phyloP scores from a whole-genome alignment of 768 basidiomycete genomes.

The Heimioporus sp. region DNA sequence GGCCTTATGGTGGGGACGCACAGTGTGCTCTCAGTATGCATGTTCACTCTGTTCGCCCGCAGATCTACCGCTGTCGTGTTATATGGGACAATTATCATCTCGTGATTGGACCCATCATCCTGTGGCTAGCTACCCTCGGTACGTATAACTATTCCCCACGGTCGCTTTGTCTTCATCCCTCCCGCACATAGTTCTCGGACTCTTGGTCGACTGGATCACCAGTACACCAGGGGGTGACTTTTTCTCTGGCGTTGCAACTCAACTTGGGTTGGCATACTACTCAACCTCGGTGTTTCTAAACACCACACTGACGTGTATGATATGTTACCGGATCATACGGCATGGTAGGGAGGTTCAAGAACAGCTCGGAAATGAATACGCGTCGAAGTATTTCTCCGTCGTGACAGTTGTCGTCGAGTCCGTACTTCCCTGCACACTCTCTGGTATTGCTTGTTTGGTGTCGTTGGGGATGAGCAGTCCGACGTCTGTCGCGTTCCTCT shows the following conservation, averaged over 20 bases:
- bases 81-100: slow-evolving; percentile 26
- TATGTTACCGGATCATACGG: slow-evolving; percentile 17
- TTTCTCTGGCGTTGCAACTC: slow-evolving; percentile 8
- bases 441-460: slow-evolving; percentile 3
- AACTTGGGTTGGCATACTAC: slow-evolving; percentile 21
- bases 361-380: slow-evolving; percentile 15
- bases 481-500: neutral
- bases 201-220: slow-evolving; percentile 7
- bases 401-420: slow-evolving; percentile 20
- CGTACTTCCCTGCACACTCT: slow-evolving; percentile 22
- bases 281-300: slow-evolving; percentile 16
- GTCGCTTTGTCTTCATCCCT: neutral
- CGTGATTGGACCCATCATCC: slow-evolving; percentile 12
- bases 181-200: slow-evolving; percentile 14
- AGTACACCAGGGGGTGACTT: slow-evolving; percentile 18
- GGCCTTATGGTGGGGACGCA: slow-evolving; percentile 24
- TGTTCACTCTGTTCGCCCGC: slow-evolving; percentile 11
- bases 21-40: neutral
- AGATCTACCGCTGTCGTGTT: slow-evolving; percentile 41
- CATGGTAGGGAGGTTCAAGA: slow-evolving; percentile 4
- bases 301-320: slow-evolving; percentile 17
- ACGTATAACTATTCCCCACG: neutral
- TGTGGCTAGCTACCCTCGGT: slow-evolving; percentile 26
- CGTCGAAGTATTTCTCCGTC: slow-evolving; percentile 14
- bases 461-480: slow-evolving; percentile 3